Evolutionary conservation across 768 basidiomycete species (phyloP).

Genomic region (Candolleomyces aberdarensis): DNA sequence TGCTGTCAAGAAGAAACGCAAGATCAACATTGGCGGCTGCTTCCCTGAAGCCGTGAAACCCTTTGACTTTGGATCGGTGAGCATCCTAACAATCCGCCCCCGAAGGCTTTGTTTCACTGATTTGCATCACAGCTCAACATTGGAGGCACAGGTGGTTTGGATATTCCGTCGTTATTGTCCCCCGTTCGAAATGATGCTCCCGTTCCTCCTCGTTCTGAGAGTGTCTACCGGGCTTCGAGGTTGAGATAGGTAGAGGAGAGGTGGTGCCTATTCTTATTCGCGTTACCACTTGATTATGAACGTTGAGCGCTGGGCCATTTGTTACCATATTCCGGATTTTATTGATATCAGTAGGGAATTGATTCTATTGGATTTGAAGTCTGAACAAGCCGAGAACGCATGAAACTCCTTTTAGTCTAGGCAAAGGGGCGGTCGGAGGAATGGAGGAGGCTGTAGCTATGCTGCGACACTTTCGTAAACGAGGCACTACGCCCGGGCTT

Average conservation of each 20-base stretch:
- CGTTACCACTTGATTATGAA: too few species aligned
- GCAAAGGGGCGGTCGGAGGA: constrained; percentile 66
- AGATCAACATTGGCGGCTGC: constrained; percentile 67
- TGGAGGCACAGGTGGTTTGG: constrained; percentile 37
- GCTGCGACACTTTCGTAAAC: constrained; percentile 35
- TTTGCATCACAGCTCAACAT: constrained; percentile 18
- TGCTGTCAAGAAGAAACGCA: constrained; percentile 52
- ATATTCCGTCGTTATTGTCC: constrained; percentile 66
- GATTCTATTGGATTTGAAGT: not conserved
- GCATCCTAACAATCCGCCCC: constrained; percentile 7
- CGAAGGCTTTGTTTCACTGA: constrained; percentile 1
- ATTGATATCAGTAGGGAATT: not conserved
- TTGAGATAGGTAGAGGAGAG: not conserved
- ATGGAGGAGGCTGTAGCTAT: constrained; percentile 69
- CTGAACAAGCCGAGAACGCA: constrained; percentile 26
- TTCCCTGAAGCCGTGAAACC: constrained; percentile 45
- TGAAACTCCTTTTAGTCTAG: constrained; percentile 84
- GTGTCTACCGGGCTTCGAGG: constrained; percentile 7
- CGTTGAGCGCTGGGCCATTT: too few species aligned
- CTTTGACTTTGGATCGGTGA: constrained; percentile 43
- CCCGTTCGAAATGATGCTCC: constrained; percentile 58
- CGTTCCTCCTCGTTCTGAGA: constrained; percentile 43
- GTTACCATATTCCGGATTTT: not conserved
- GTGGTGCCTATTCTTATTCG: too few species aligned
- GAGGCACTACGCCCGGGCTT: constrained; percentile 37